Base-by-base conservation (phyloP, 768 basidiomycete species). In the Cyclocybe cylindracea region DNA sequence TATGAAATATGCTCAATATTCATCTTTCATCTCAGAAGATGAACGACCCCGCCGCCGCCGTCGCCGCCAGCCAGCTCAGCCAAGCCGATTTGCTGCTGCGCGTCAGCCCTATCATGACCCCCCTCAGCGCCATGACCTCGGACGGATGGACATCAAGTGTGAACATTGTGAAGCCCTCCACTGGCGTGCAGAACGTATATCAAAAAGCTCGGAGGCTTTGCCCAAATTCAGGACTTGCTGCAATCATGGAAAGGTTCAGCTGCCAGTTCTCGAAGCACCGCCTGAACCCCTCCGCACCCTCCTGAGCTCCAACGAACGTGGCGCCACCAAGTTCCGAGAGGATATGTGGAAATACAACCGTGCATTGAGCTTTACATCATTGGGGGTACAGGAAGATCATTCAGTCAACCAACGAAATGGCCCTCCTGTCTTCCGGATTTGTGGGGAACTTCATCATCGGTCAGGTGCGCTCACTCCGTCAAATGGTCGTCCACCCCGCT, bases 271-370 rank as follows among this genome's bases (percentile, higher is more conserved):
- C 1, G 14, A 58, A 8, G 33, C 43, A 5, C 59, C 58, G 1
- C 70, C 74, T 5, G 61, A 63, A 11, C 44, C 47, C 0, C 57
- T 76, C 2, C 51, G 38, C 0, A 3, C 41, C 2, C 60, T 74
- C 0, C 53, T 69, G 4, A 54, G 29, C 10, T 46, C 46, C 10
- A 14, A 55, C 9, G 48, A 53, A 19, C 39, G 10, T 3, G 10
- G 51, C 7, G 48, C 60, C 0, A 50, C 46, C 2, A 48, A 58
- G 2, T 74, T 72, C 47, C 66, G 65, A 58, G 69, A 63, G 61
- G 66, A 76, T 5, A 74, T 77, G 7, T 56, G 68, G 9, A 67
- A 71, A 24, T 78, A 78, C 39, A 80, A 79, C 46, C 56, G 59
- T 35, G 68, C 77, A 1, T 60, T 78, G 41, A 61, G 74, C 0